These are phyloP conservation scores for Xylaria sp. DNA, from an alignment of 2,329 filamentous ascomycete species.

Conservation along the genomic window DNA sequence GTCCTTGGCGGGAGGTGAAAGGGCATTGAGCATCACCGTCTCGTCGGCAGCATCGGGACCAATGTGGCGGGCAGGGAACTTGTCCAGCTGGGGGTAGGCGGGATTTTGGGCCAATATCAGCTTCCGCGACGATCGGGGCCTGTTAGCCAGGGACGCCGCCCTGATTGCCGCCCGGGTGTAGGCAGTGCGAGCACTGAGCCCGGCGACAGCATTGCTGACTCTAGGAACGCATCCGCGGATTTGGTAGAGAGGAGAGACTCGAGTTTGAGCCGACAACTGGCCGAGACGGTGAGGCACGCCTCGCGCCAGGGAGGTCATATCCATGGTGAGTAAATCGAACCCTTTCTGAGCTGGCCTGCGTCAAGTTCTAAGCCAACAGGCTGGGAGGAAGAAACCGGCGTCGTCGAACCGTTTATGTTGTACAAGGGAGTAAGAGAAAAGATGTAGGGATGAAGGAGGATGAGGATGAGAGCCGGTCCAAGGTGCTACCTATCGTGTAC, in stretches of 20 bases:
- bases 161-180: conserved; percentile 11
- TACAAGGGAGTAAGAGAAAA: not conserved
- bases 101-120: not conserved
- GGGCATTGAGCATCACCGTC: conserved; percentile 70
- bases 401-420: not conserved
- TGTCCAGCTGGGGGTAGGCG: conserved; percentile 43
- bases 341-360: conserved; percentile 3
- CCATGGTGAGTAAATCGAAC: not conserved
- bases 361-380: conserved; percentile 1
- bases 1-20: conserved; percentile 67
- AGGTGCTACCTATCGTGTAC: not conserved
- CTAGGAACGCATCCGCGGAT: conserved; percentile 20
- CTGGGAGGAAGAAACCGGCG: not conserved
- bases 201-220: conserved; percentile 8
- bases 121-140: not conserved
- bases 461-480: not conserved
- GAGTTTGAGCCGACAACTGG: conserved; percentile 28
- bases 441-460: not conserved
- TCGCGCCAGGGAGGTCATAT: conserved; percentile 28
- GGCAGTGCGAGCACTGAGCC: conserved; percentile 14
- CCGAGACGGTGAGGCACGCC: conserved; percentile 28
- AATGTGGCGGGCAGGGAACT: conserved; percentile 80
- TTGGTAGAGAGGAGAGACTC: conserved; percentile 20
- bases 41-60: conserved; percentile 68
- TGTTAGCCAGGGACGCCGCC: not conserved